Evolutionary conservation across 495 filamentous ascomycete species (phyloP).

Genomic region (Lasiosphaeris hirsuta): DNA sequence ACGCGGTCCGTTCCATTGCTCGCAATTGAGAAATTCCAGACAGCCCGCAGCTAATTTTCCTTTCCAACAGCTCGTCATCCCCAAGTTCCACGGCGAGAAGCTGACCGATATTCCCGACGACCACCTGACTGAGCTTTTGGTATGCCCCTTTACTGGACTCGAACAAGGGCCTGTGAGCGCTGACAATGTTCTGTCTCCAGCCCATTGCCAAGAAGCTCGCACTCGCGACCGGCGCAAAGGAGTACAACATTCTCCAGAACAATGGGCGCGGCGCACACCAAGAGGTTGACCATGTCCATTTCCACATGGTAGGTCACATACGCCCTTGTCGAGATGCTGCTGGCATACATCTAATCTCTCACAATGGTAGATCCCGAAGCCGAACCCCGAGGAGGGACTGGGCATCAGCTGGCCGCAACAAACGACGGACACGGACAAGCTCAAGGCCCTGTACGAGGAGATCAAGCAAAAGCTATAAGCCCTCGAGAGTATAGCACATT

Average conservation of each 20-base stretch:
- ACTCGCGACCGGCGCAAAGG: constrained; percentile 63
- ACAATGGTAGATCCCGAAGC: constrained; percentile 79
- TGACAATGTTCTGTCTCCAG: constrained; percentile 31
- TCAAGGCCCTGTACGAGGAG: constrained; percentile 77
- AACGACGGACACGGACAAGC: constrained; percentile 71
- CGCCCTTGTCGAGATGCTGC: neutral
- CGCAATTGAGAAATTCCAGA: neutral
- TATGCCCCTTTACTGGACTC: constrained; percentile 28
- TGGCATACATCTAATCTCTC: neutral
- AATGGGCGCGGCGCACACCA: constrained; percentile 95
- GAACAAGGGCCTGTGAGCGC: too few relatives aligned
- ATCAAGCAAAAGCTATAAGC: constrained; percentile 84
- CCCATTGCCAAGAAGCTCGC: constrained; percentile 87
- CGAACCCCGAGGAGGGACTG: constrained; percentile 78
- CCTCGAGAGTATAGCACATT: too few relatives aligned
- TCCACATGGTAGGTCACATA: constrained; percentile 71
- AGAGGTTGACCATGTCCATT: constrained; percentile 90
- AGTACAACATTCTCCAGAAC: constrained; percentile 97
- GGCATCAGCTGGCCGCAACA: constrained; percentile 76
- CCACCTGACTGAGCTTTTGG: constrained; percentile 74
- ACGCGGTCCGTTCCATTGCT: constrained; percentile 54
- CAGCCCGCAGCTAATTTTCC: neutral
- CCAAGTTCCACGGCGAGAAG: constrained; percentile 91
- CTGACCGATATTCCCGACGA: constrained; percentile 93
- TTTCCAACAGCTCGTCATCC: constrained; percentile 76